Evolutionary conservation across 2,329 filamentous ascomycete species (phyloP).

Genomic region (Pestalotiopsis fici): DNA sequence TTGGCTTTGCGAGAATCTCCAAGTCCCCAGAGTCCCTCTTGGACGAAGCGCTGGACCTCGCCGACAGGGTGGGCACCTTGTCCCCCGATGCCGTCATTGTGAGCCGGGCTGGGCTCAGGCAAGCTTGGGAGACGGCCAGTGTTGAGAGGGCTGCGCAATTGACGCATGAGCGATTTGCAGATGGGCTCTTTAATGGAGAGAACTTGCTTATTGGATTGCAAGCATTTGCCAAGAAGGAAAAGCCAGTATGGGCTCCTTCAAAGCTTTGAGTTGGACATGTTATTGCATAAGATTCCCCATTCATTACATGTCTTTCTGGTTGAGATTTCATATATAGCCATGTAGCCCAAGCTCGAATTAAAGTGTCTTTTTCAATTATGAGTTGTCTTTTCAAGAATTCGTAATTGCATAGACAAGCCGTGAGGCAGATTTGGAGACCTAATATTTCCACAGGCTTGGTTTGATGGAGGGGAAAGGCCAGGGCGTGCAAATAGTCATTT

Average conservation of each 20-base stretch:
- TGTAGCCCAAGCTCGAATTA: too few species aligned
- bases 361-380: too few species aligned
- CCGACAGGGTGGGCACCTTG: conserved; percentile 32
- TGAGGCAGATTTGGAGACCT: too few species aligned
- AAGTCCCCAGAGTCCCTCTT: conserved; percentile 32
- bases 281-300: not conserved
- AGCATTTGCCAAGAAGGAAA: conserved; percentile 53
- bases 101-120: conserved; percentile 37
- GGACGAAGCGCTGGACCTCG: conserved; percentile 35
- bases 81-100: conserved; percentile 40
- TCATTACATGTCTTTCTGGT: not conserved
- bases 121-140: conserved; percentile 39
- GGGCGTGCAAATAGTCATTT: too few species aligned
- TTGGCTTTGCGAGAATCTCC: conserved; percentile 41
- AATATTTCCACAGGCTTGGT: too few species aligned
- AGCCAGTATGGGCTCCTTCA: conserved; percentile 48
- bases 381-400: too few species aligned
- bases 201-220: conserved; percentile 50
- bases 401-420: too few species aligned
- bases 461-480: too few species aligned
- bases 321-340: too few species aligned
- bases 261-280: conserved; percentile 37
- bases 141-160: conserved; percentile 40
- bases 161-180: conserved; percentile 40
- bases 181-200: conserved; percentile 39